A percentile compares a stretch with the other conserved stretches of the same genome.
Evolutionary conservation across 306 rosid species (phyloP).

Genomic region (Lathyrus tuberosus): DNA sequence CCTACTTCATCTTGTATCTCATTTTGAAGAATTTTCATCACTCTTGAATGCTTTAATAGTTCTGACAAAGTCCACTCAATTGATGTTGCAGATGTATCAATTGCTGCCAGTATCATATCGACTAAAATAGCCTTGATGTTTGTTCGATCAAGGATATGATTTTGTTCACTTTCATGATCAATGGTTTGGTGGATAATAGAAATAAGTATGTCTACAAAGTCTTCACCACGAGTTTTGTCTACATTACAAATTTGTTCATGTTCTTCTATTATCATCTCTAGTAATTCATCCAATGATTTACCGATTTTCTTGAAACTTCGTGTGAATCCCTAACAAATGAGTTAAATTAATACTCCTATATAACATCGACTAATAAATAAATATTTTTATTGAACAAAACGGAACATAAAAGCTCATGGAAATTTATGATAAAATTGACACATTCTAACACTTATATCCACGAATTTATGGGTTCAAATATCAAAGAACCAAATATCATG

Average conservation of each 20-base stretch:
- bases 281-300: neutral
- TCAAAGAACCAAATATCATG: too few relatives aligned
- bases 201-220: neutral
- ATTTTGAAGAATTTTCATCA: neutral
- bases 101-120: neutral
- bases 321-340: neutral
- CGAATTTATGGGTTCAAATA: too few relatives aligned
- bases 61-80: too few relatives aligned
- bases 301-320: neutral
- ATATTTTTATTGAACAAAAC: too few relatives aligned
- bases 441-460: too few relatives aligned
- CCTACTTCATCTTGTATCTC: neutral
- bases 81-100: too few relatives aligned
- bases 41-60: too few relatives aligned
- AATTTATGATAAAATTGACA: too few relatives aligned
- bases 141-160: neutral
- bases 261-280: neutral
- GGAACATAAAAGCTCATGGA: too few relatives aligned
- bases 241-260: neutral
- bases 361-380: too few relatives aligned
- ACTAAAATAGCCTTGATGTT: neutral
- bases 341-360: too few relatives aligned
- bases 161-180: neutral
- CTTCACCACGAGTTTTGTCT: neutral
- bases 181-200: neutral